A percentile compares a stretch with the other conserved stretches of the same genome.
These are phyloP conservation scores for Voacanga thouarsii DNA, from an alignment of 257 asterid genomes.

Conservation along the genomic window DNA sequence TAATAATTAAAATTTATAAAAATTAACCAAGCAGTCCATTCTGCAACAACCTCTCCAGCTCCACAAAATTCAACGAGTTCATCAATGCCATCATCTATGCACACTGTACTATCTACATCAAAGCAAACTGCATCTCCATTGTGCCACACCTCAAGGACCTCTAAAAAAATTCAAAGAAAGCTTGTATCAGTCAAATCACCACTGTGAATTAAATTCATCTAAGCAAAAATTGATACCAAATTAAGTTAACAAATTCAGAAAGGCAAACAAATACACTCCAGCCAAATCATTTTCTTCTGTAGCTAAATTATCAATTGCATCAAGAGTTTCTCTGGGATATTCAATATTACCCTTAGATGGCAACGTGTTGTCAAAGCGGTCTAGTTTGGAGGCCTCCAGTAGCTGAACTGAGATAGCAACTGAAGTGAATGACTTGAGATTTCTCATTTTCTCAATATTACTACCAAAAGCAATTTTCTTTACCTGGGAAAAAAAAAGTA, in stretches of 20 bases:
- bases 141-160: constrained; percentile 74
- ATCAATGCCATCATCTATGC: constrained; percentile 96
- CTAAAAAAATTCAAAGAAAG: constrained; percentile 42
- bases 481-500: constrained; percentile 29
- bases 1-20: not conserved
- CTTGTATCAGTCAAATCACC: constrained; percentile 21
- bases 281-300: not conserved
- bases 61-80: constrained; percentile 97
- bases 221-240: not conserved
- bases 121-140: constrained; percentile 79
- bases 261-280: not conserved
- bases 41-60: constrained; percentile 94
- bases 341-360: constrained; percentile 62
- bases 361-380: constrained; percentile 54
- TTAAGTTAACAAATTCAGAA: not conserved
- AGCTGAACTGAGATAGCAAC: constrained; percentile 63
- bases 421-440: constrained; percentile 37
- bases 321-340: not conserved
- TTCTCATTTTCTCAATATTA: constrained; percentile 33
- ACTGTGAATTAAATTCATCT: not conserved
- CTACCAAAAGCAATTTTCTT: constrained; percentile 27
- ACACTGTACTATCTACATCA: constrained; percentile 96
- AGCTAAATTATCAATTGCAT: not conserved
- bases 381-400: constrained; percentile 34
- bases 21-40: constrained; percentile 83